These are phyloP conservation scores for Botrytis medusae DNA, from an alignment of 2,329 filamentous ascomycete species.

Conservation along the genomic window DNA sequence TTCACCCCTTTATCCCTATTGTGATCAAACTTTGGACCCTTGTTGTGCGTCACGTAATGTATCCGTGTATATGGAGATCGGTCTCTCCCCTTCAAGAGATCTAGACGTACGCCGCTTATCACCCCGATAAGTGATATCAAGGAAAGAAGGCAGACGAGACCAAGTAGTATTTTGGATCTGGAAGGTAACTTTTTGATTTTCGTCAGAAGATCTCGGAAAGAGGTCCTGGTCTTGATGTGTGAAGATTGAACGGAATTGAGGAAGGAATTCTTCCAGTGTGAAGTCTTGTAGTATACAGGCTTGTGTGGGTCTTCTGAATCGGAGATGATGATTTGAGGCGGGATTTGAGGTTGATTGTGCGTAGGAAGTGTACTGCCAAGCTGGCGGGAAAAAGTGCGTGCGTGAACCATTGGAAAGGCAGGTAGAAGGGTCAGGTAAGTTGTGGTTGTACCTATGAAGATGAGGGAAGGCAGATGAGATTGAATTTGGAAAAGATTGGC, in stretches of 20 bases:
- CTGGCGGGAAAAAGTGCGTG: conserved; percentile 15
- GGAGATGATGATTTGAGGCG: conserved; percentile 5
- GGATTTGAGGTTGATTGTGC: conserved; percentile 13
- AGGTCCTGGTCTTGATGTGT: not conserved
- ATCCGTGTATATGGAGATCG: not conserved
- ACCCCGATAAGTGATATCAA: not conserved
- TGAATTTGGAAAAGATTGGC: not conserved
- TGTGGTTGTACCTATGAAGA: not conserved
- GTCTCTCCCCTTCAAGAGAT: not conserved
- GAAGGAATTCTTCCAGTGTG: conserved; percentile 3
- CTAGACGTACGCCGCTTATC: not conserved
- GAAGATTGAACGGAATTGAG: conserved; percentile 8
- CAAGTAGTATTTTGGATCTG: conserved; percentile 1
- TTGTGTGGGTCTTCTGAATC: conserved; percentile 8
- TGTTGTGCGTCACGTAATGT: conserved; percentile 10
- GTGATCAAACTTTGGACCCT: conserved; percentile 7
- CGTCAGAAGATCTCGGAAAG: not conserved
- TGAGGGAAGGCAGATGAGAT: not conserved
- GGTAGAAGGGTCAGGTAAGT: not conserved
- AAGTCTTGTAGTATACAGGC: not conserved
- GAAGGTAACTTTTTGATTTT: not conserved
- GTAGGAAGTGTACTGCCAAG: conserved; percentile 5
- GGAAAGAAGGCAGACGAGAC: conserved; percentile 3
- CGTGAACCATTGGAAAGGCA: conserved; percentile 7
- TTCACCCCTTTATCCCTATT: conserved; percentile 4